Evolutionary conservation across 352 stramenopile species (phyloP), one percentile per base, ranked within the genome.

Genomic region (Aphanomyces astaci): DNA sequence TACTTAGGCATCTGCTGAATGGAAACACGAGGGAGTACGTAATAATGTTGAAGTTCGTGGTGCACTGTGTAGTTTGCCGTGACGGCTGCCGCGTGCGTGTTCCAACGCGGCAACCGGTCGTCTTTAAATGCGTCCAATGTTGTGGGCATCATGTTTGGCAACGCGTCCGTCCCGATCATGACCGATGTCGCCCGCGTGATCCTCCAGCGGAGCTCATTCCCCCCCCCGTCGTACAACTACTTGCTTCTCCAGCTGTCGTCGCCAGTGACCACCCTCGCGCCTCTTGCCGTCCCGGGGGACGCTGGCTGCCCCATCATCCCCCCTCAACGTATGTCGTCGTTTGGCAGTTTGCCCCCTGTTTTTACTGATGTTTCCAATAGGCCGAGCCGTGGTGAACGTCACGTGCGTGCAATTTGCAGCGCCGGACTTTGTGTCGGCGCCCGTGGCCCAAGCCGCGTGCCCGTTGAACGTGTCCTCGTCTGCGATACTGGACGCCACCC

Each of bases 371-470:
- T 36, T 22, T 24, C 4, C 4, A 30, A 9, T 55, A 49, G 54
- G 64, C 1, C 24, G 51, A 7, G 33, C 71, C 0, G 65, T 45
- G 9, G 66, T 66, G 1, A 22, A 49, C 24, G 72, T 86, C 54
- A 69, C 75, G 56, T 87, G 76, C 59, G 68, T 92, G 79, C 64
- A 86, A 71, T 60, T 82, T 77, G 43, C 75, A 75, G 32, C 85
- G 86, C 39, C 77, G 75, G 0, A 66, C 39, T 19, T 70, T 69
- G n/a, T 84, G 83, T 67, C 72, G 73, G 32, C 75, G 74, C 0
- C 73, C 73, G 15, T 63, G 75, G 30, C 87, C 81, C 60, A 77
- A 81, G 72, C 57, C 82, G 24, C 79, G 79, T 68, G 62, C 28
- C 25, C 9, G n/a, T 52, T 68, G 62, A 68, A 68, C 25, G 7